A percentile compares a stretch with the other conserved stretches of the same genome.
Evolutionary conservation across 345 rosid genomes (phyloP).

Genomic region (Brassica juncea): DNA sequence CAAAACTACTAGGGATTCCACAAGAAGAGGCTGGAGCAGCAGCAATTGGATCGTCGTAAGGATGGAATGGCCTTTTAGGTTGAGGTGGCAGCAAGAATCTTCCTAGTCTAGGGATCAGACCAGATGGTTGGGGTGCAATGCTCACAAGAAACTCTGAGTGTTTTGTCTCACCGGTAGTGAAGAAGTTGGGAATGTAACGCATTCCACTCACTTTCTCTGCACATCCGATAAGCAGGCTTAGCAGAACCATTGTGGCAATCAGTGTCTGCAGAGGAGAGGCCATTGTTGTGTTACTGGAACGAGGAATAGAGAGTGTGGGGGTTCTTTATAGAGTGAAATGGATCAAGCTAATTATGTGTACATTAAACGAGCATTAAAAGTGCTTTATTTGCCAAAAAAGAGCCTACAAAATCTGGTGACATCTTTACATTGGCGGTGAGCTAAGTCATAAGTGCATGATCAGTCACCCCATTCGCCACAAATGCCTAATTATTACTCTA

Average conservation of each 20-base stretch:
- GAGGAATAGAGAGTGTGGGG: not conserved
- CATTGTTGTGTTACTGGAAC: constrained; percentile 14
- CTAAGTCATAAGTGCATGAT: constrained; percentile 6
- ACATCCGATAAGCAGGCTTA: constrained; percentile 33
- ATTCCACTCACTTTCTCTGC: constrained; percentile 43
- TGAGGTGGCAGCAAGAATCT: constrained; percentile 51
- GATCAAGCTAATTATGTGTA: constrained; percentile 28
- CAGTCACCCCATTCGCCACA: constrained; percentile 7
- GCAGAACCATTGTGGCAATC: not conserved
- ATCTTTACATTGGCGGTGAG: constrained; percentile 26
- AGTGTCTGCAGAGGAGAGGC: not conserved
- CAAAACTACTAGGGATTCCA: constrained; percentile 41
- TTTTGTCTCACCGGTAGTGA: constrained; percentile 41
- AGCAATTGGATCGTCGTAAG: constrained; percentile 16
- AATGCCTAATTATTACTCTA: not conserved
- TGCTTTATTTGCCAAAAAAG: constrained; percentile 8
- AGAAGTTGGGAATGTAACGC: constrained; percentile 37
- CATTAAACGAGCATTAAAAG: constrained; percentile 22
- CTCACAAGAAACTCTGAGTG: constrained; percentile 49
- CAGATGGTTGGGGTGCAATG: constrained; percentile 37
- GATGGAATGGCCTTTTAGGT: constrained; percentile 21
- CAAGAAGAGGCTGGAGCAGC: constrained; percentile 10
- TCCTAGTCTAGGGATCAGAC: constrained; percentile 60
- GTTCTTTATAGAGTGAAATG: constrained; percentile 14
- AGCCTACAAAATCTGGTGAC: constrained; percentile 28